A percentile compares a stretch with the other conserved stretches of the same genome.
Evolutionary conservation across 1,284 basidiomycete species (phyloP).

Genomic region (Rhodotorula sp.): DNA sequence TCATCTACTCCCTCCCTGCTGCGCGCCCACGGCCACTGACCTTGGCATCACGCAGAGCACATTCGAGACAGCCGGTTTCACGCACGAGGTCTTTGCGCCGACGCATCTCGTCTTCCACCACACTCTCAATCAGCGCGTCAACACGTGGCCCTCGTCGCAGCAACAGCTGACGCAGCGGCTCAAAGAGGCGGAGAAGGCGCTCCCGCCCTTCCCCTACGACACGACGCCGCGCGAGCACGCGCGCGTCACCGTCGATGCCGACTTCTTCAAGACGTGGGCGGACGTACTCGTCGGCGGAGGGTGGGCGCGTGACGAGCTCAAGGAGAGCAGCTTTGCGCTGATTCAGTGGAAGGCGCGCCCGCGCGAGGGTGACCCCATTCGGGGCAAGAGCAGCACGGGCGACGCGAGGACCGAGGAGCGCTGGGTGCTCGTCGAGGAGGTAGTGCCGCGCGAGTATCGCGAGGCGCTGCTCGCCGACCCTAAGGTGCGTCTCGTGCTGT

Average conservation of each 20-base stretch:
- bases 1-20: background rate
- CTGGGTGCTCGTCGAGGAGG: conserved; percentile 48
- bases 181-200: conserved; percentile 34
- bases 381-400: conserved; percentile 1
- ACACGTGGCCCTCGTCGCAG: conserved; percentile 28
- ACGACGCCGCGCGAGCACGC: conserved; percentile 43
- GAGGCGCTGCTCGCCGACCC: conserved; percentile 37
- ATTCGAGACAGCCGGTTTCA: conserved; percentile 45
- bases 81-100: conserved; percentile 42
- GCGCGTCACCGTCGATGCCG: conserved; percentile 41
- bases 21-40: background rate
- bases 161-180: conserved; percentile 34
- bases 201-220: conserved; percentile 46
- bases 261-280: conserved; percentile 48
- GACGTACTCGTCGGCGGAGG: conserved; percentile 47
- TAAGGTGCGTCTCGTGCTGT: conserved; percentile 27
- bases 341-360: conserved; percentile 43
- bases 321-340: conserved; percentile 46
- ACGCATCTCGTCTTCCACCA: conserved; percentile 46
- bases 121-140: conserved; percentile 28
- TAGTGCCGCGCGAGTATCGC: conserved; percentile 46
- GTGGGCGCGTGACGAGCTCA: conserved; percentile 48
- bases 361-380: conserved; percentile 21
- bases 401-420: conserved; percentile 41
- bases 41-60: conserved; percentile 16